phyloP scores from a whole-genome alignment of 2,329 filamentous ascomycete species.

The Eutypa lata region DNA sequence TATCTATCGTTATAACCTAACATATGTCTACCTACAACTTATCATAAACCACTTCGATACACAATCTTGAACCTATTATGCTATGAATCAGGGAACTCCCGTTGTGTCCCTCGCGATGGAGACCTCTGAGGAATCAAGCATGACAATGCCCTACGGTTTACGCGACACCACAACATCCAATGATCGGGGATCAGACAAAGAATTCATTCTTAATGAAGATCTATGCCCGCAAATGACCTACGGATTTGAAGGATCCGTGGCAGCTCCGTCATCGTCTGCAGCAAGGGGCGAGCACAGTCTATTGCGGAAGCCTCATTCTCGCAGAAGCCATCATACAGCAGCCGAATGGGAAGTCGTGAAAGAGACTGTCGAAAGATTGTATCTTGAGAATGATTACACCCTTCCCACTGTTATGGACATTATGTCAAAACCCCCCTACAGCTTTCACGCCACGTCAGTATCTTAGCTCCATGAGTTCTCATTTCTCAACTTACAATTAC shows the following conservation, averaged over 20 bases:
- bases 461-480: neutral
- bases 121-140: too few species aligned
- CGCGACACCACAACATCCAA: too few species aligned
- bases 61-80: too few species aligned
- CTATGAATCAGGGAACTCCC: too few species aligned
- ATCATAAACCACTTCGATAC: too few species aligned
- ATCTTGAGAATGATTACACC: slow-evolving; percentile 2
- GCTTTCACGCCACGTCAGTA: slow-evolving; percentile 1
- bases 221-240: neutral
- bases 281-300: neutral
- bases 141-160: too few species aligned
- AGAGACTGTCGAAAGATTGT: neutral
- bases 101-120: too few species aligned
- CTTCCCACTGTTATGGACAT: slow-evolving; percentile 1
- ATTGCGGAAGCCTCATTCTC: neutral
- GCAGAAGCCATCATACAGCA: neutral
- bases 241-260: neutral
- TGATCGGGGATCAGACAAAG: too few species aligned
- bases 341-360: slow-evolving; percentile 1
- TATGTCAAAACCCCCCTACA: slow-evolving; percentile 2
- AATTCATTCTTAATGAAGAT: neutral
- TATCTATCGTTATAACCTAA: too few species aligned
- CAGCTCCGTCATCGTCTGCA: neutral
- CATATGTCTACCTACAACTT: too few species aligned
- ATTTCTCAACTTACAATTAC: neutral